Evolutionary conservation across 73 alveolate species (phyloP), one percentile per base, ranked within the genome.

Genomic region (Paraurostyla sp.): DNA sequence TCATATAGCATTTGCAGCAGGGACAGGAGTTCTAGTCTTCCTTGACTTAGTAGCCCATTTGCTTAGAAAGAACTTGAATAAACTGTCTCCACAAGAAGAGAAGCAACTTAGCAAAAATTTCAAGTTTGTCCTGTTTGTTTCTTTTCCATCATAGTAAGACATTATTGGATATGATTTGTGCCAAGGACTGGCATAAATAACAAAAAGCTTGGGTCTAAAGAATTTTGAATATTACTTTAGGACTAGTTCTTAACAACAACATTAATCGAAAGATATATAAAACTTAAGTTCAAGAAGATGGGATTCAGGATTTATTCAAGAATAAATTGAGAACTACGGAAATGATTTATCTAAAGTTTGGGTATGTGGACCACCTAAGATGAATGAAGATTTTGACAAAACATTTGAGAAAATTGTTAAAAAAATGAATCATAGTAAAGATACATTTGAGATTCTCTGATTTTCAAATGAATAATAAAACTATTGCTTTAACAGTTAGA

Each of bases 1-100:
- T 9, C 76, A 75, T 48, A 42, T 87, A 11, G 93, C 90, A 3
- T 87, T 87, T 52, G 36, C 85, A 7, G 93, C 87, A 0, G 93
- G 93, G 0, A 87, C 93, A 0, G 93, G 93, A 2, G 32, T 35
- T 25, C 76, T 87, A 0, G 85, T 75, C 11, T 87, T 75, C 46
- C 27, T 87, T 4, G 93, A 87, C 63, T 33, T 87, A 22, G 89
- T 75, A 2, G 93, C 89, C 0, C 48, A 87, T 60, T 40, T 87
- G 50, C 13, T 69, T 50, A 75, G 84, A 52, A 75, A 54, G 50
- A 40, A 32, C 13, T 48, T 76, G 18, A 62, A 23, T 23, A 2
- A 45, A 38, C 43, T 32, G 42, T n/a, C 42, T 2, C 71, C 85
- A 7, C 54, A 85, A 13, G 88, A 71, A 16, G 48, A 50, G 9